phyloP scores from a whole-genome alignment of 192 early-diverging fungal species.

The Coemansia biformis region DNA sequence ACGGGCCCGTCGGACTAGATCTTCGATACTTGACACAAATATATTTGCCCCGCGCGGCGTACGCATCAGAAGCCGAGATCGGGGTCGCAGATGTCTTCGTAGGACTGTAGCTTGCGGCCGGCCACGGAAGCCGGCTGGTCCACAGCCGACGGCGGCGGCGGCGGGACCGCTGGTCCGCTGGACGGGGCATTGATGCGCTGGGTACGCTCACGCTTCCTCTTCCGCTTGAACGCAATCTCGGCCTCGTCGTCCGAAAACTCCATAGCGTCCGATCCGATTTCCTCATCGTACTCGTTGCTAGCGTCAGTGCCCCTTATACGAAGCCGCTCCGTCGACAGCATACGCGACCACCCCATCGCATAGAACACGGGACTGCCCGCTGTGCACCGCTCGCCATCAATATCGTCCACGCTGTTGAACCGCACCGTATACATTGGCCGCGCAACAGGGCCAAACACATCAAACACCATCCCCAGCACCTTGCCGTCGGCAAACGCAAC shows the following conservation, averaged over 20 bases:
- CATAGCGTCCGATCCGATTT: slow-evolving; percentile 71
- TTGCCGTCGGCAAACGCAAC: slow-evolving; percentile 59
- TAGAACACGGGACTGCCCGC: slow-evolving; percentile 58
- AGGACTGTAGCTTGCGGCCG: slow-evolving; percentile 37
- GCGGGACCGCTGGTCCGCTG: not conserved
- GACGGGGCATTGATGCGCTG: slow-evolving; percentile 7
- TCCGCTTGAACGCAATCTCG: slow-evolving; percentile 60
- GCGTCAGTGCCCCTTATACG: slow-evolving; percentile 83
- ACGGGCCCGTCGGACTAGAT: too few relatives aligned
- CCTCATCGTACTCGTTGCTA: slow-evolving; percentile 90
- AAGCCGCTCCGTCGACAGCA: slow-evolving; percentile 63
- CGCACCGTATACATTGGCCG: slow-evolving; percentile 79
- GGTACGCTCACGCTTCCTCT: slow-evolving; percentile 46
- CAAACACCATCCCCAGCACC: slow-evolving; percentile 67
- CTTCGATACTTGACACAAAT: too few relatives aligned
- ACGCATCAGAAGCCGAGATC: slow-evolving; percentile 43
- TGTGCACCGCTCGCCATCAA: slow-evolving; percentile 45
- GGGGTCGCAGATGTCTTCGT: slow-evolving; percentile 35
- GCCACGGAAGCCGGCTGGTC: slow-evolving; percentile 1
- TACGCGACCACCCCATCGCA: slow-evolving; percentile 56
- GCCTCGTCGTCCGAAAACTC: slow-evolving; percentile 96
- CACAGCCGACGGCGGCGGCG: not conserved
- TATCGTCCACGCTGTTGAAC: slow-evolving; percentile 60
- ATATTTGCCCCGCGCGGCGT: too few relatives aligned
- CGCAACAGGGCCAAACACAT: slow-evolving; percentile 87